Conservation (phyloP, 2,329 filamentous ascomycete genomes). For the Sporothrix luriei region DNA sequence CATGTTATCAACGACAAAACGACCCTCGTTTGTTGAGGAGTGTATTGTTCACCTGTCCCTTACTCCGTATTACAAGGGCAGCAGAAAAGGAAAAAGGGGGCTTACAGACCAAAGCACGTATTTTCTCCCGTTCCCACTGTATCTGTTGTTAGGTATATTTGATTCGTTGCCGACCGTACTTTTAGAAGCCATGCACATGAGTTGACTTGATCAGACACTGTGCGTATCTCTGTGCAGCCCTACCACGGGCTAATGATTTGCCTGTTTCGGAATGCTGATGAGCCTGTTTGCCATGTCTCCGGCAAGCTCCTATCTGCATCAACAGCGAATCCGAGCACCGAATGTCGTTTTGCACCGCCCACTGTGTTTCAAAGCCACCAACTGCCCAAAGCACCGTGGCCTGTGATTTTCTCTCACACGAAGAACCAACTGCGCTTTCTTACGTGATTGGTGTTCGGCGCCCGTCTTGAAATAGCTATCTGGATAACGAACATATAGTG, state of each 20-base stretch:
- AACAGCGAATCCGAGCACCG: background rate
- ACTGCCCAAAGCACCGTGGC: slow-evolving; percentile 5
- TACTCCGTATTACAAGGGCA: background rate
- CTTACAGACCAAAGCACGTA: slow-evolving; percentile 14
- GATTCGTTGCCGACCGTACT: background rate
- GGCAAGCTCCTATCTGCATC: slow-evolving; percentile 23
- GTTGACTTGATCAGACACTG: background rate
- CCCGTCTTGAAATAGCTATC: slow-evolving; percentile 7
- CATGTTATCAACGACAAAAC: slow-evolving; percentile 11
- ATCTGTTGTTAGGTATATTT: background rate
- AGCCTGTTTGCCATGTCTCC: background rate
- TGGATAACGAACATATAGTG: background rate
- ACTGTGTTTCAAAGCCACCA: background rate
- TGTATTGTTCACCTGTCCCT: slow-evolving; percentile 5
- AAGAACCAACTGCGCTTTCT: slow-evolving; percentile 12
- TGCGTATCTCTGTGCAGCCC: background rate
- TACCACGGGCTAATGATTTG: background rate
- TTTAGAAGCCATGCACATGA: background rate
- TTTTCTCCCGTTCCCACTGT: background rate
- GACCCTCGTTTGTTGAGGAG: background rate
- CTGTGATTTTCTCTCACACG: background rate
- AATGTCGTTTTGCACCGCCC: background rate
- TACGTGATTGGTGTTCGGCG: slow-evolving; percentile 1
- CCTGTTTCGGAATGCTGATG: background rate
- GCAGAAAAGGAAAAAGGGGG: slow-evolving; percentile 1